A percentile compares a stretch with the other conserved stretches of the same genome.
These are phyloP conservation scores for Rosa persica DNA, from an alignment of 306 rosid genomes.

Conservation along the genomic window DNA sequence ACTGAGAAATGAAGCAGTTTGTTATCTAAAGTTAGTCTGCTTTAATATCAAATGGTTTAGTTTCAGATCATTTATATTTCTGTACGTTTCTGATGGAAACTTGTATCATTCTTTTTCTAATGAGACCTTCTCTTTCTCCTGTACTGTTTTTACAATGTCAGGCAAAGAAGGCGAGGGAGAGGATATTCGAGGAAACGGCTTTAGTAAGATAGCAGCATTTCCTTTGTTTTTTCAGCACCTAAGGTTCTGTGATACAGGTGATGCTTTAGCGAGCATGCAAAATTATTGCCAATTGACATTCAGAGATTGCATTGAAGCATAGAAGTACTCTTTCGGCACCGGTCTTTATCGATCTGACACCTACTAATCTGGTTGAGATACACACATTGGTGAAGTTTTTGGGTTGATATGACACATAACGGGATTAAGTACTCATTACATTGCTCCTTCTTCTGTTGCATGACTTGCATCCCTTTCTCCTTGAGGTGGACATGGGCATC, in stretches of 20 bases:
- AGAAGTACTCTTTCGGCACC: not conserved
- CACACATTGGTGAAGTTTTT: not conserved
- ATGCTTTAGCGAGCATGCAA: not conserved
- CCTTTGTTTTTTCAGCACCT: not conserved
- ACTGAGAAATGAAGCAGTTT: not conserved
- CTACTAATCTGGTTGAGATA: not conserved
- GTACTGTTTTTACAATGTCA: conserved; percentile 11
- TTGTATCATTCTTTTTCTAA: not conserved
- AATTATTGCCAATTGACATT: not conserved
- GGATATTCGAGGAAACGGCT: conserved; percentile 43
- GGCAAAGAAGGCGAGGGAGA: conserved; percentile 42
- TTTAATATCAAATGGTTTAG: not conserved
- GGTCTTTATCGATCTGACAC: not conserved
- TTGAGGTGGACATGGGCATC: not conserved
- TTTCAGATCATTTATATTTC: not conserved
- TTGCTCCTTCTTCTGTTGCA: not conserved
- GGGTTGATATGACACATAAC: not conserved
- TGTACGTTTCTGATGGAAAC: not conserved
- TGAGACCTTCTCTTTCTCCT: not conserved
- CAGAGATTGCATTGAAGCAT: not conserved
- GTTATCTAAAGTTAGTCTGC: not conserved
- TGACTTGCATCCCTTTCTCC: not conserved
- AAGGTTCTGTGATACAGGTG: not conserved
- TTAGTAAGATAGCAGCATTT: conserved; percentile 24
- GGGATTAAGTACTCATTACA: not conserved